A percentile compares a stretch with the other conserved stretches of the same genome.
phyloP scores from a whole-genome alignment of 148 eudicot species.

The Rhododendron ferrugineum region DNA sequence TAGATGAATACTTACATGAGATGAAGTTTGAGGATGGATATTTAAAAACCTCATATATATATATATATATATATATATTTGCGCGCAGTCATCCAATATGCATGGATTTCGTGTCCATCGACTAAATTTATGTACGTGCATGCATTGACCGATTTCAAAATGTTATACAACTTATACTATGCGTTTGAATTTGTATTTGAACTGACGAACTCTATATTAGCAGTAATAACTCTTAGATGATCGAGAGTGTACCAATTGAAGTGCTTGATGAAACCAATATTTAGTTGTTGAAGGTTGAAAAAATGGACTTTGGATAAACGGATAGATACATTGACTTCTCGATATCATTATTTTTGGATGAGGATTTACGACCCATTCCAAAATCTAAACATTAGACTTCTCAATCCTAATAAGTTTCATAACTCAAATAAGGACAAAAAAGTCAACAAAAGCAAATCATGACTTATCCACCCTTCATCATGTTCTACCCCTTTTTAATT shows the following conservation, averaged over 20 bases:
- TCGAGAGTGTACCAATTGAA: neutral
- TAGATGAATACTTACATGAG: no score
- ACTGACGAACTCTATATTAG: neutral
- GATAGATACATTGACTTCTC: neutral
- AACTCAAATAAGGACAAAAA: neutral
- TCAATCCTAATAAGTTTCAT: neutral
- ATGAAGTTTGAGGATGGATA: no score
- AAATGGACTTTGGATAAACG: neutral
- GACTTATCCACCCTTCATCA: neutral
- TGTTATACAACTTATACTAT: no score
- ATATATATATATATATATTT: no score
- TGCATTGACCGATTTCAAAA: no score
- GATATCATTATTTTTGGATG: neutral
- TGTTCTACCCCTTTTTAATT: neutral
- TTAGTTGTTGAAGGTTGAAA: neutral
- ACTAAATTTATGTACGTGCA: no score
- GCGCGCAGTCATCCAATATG: no score
- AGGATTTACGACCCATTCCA: neutral
- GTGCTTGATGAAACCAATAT: neutral
- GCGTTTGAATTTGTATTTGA: neutral
- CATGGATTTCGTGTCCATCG: no score
- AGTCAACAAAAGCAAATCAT: neutral
- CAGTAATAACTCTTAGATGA: no score
- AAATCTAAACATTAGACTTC: neutral
- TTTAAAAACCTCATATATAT: no score